A percentile compares a stretch with the other conserved stretches of the same genome.
These are phyloP conservation scores for Psilocybe azurescens DNA, from an alignment of 768 basidiomycete genomes.

Conservation along the genomic window DNA sequence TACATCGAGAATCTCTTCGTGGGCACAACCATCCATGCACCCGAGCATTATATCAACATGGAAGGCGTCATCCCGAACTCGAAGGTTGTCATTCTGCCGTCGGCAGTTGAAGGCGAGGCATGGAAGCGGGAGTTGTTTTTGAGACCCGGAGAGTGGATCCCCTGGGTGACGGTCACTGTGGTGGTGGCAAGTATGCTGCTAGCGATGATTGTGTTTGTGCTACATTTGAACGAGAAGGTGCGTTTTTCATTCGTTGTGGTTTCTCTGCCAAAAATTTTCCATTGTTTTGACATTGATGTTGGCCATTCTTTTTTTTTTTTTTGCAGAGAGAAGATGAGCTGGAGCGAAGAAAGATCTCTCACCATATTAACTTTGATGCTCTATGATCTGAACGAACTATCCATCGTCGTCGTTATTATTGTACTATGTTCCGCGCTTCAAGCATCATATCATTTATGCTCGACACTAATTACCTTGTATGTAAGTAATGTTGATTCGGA, in stretches of 20 bases:
- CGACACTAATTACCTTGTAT: no score
- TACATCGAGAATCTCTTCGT: slow-evolving; percentile 99
- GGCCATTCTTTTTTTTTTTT: slow-evolving; percentile 14
- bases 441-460: no score
- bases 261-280: slow-evolving; percentile 10
- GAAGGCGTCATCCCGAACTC: slow-evolving; percentile 99
- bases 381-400: slow-evolving; percentile 49
- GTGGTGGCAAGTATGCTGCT: slow-evolving; percentile 74
- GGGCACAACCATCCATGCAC: slow-evolving; percentile 80
- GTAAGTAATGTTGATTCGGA: no score
- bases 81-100: slow-evolving; percentile 92
- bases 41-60: slow-evolving; percentile 85
- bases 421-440: background rate
- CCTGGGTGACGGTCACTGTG: slow-evolving; percentile 93
- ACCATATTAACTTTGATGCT: slow-evolving; percentile 98
- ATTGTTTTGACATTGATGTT: background rate
- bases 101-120: slow-evolving; percentile 52
- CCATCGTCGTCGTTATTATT: background rate
- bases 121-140: slow-evolving; percentile 94
- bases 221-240: slow-evolving; percentile 95
- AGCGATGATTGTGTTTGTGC: slow-evolving; percentile 80
- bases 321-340: slow-evolving; percentile 89
- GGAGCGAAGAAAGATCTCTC: slow-evolving; percentile 86
- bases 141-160: slow-evolving; percentile 96
- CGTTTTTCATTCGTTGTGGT: slow-evolving; percentile 25